phyloP scores from a whole-genome alignment of 2,329 filamentous ascomycete species.

The Sphaerulina vaccinii region DNA sequence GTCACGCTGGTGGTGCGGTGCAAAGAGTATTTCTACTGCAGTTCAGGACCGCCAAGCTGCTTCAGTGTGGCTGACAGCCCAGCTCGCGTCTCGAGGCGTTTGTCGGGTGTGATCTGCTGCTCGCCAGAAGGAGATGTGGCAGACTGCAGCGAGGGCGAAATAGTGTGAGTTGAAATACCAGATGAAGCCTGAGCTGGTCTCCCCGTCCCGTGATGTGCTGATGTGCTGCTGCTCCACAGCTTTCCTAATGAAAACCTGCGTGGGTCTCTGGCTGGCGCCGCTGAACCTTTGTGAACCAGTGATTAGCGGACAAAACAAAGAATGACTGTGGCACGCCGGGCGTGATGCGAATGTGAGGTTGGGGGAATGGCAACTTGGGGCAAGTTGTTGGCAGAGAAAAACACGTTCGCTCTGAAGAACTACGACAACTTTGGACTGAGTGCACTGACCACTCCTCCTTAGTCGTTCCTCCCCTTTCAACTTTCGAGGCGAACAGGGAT shows the following conservation, averaged over 20 bases:
- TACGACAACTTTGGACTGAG: neutral
- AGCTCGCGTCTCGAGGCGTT: slow-evolving; percentile 1
- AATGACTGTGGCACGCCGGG: slow-evolving; percentile 15
- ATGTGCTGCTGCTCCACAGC: neutral
- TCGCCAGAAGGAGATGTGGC: neutral
- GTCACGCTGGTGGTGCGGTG: slow-evolving; percentile 14
- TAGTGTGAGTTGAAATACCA: neutral
- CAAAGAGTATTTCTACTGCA: slow-evolving; percentile 1
- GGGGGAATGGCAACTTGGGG: neutral
- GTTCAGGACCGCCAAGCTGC: slow-evolving; percentile 1
- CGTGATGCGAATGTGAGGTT: neutral
- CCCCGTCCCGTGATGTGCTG: neutral
- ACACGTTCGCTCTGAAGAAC: neutral
- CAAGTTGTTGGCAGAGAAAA: neutral
- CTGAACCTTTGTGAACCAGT: slow-evolving; percentile 10
- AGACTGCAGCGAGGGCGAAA: neutral
- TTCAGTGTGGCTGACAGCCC: neutral
- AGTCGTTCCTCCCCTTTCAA: neutral
- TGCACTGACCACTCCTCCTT: no score
- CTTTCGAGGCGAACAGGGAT: neutral
- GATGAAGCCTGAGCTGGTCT: neutral
- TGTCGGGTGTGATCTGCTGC: neutral
- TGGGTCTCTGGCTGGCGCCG: slow-evolving; percentile 3
- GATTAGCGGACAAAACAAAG: slow-evolving; percentile 13
- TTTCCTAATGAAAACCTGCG: neutral